Evolutionary conservation across 2,329 filamentous ascomycete genomes (phyloP), one percentile per base, ranked within the genome.

Genomic region (Aureobasidium mangrovei): DNA sequence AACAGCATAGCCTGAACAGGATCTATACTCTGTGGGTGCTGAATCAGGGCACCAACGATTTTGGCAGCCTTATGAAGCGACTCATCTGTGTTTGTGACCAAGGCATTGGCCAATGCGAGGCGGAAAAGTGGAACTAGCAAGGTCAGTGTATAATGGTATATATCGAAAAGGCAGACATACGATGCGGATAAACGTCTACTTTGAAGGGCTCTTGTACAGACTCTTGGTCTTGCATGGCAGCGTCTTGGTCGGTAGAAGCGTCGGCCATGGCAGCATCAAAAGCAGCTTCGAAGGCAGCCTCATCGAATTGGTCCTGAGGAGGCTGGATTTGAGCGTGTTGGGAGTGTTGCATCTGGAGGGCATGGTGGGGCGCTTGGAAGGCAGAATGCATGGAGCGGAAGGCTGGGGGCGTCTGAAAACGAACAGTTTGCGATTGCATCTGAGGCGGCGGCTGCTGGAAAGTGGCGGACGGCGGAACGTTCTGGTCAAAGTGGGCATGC

Each of bases 211-310:
- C 57, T 44, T 58, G 57, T 40, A 58, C 2, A 55, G 31, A 57
- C 54, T 18, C 41, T 45, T 36, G 39, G 40, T 53, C 47, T 42
- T 53, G 32, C 39, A 56, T 28, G 56, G 41, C 35, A 54, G 49
- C n/a, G 45, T 51, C 42, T 32, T 54, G 18, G 42, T 56, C 35
- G 62, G 61, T 12, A 63, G 63, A 29, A 49, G 48, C 33, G 33
- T 75, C 70, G 46, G 71, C 66, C 43, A 70, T 65, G 26, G 72
- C 74, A 55, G 72, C 68, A 40, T 77, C 75, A 60, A 81, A 82
- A 2, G 78, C 78, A 45, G 70, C 64, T 47, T 75, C 77, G 58
- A 82, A 81, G 12, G 78, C 78, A 24, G 73, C 77, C 38, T 80
- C 76, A 54, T 81, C 76, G 55, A 77, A 79, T 7, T 66, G 61